Evolutionary conservation across 805 yeast genomes (phyloP), one percentile per base, ranked within the genome.

Genomic region (Starmerella bombi): DNA sequence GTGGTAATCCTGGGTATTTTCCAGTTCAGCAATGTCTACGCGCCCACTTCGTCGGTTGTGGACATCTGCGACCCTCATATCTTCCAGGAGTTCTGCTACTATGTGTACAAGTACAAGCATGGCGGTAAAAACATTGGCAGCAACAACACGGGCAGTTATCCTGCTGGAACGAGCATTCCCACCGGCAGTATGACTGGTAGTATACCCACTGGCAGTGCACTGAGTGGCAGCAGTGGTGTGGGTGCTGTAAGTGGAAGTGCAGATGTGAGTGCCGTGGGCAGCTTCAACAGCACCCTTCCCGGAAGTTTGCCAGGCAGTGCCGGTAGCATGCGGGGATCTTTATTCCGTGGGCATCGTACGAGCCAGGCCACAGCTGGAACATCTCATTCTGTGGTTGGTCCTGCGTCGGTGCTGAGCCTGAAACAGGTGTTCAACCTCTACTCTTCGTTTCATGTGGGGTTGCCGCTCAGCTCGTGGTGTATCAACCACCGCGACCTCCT

Each of bases 1-100:
- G 75, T 91, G 23, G 72, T 79, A 12, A 69, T 86, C 8, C 66
- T 82, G 12, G 97, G 88, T 56, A 74, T 91, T 14, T 88, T 91
- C 58, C 96, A 86, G 56, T 91, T 86, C 57, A 65, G 77, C 35
- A 88, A 84, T 59, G 74, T 77, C 19, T 91, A 91, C 61, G 91
- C 95, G 0, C 83, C 94, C 18, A 83, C 97, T 0, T 77, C 91
- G 27, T 70, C 72, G 33, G 72, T 91, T 19, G 74, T 80, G 0
- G 59, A 65, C 25, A 82, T 93, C n/a, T 49, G 65, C 83, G 35
- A 70, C 71, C 32, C 80, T 76, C 65, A 69, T 1, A 66, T 88
- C 69, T 81, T 85, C 9, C 69, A 72, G 9, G 93, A 85, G 50
- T 88, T 97, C 57, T 93, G 82, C 55, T 73, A 77, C 1, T 91